Conservation (phyloP, 140 eudicot genomes). For the Oenanthe javanica region DNA sequence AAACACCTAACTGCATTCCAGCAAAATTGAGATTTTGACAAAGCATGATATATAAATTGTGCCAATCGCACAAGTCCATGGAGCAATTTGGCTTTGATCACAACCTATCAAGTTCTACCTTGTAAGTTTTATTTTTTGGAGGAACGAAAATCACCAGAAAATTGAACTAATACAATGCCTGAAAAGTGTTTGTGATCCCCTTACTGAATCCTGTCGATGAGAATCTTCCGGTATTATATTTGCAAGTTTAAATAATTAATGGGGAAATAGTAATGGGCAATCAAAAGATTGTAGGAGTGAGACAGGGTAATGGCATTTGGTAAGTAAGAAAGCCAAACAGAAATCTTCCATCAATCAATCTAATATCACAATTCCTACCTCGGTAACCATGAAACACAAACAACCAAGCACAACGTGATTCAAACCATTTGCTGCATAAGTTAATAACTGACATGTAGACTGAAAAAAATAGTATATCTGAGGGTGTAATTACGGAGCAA, state of each 20-base stretch:
- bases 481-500: conserved; percentile 28
- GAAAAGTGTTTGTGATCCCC: neutral
- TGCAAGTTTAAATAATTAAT: neutral
- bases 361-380: neutral
- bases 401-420: neutral
- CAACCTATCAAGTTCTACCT: neutral
- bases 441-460: neutral
- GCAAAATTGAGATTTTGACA: neutral
- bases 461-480: neutral
- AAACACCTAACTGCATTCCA: neutral
- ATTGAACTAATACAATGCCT: too few relatives aligned
- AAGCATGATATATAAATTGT: neutral
- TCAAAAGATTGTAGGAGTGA: neutral
- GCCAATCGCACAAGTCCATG: neutral
- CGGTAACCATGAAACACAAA: neutral
- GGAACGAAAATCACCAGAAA: neutral
- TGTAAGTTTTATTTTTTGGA: neutral
- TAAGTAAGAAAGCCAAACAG: neutral
- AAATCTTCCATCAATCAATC: neutral
- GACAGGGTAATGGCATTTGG: neutral
- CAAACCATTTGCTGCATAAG: neutral
- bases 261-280: neutral
- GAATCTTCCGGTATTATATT: neutral
- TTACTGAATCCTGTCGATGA: too few relatives aligned
- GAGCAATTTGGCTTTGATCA: neutral